Evolutionary conservation across 495 filamentous ascomycete species (phyloP), one percentile per base, ranked within the genome.

Genomic region (Cercophora samala): DNA sequence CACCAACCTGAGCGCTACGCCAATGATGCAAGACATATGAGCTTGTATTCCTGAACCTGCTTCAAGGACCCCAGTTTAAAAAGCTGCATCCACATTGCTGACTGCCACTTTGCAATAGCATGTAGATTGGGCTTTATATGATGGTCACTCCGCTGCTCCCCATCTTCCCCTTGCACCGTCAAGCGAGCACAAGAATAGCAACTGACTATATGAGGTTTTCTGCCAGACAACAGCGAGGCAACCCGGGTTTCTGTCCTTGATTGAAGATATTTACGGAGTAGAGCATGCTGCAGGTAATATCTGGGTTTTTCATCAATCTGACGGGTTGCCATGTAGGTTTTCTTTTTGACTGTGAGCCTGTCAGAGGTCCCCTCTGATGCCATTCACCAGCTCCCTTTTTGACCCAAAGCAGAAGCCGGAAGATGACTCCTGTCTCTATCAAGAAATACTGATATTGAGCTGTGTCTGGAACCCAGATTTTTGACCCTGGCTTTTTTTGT

Each of bases 111-210:
- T 46, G 9, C 37, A 46, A 46, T 17, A 17, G 9, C 13, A 13
- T 46, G 15, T 46, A 46, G 15, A 46, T 11, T 46, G 37, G 9
- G 9, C 37, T 46, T 17, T 18, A 46, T 11, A 46, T 46, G 6
- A 46, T 9, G 37, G 37, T 46, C 37, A 46, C 37, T 46, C 13
- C 13, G 37, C 37, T 46, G 37, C 37, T 46, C 13, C 37, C 37
- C 37, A 17, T 46, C 15, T 46, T 1, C 53, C 1, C n/a, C 4
- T 18, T 15, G 22, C 4, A 56, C 22, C n/a, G 22, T 56, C 37
- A 56, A 56, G 53, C 53, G 53, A 56, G 53, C 3, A 56, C 53
- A 56, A 11, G n/a, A 56, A 56, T 56, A 56, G 53, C 1, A 56
- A 56, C 19, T 3, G 53, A 0, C 0, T 56, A 56, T 56, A 56